Conservation (phyloP, 2,329 filamentous ascomycete species). For the Triangularia setosa region DNA sequence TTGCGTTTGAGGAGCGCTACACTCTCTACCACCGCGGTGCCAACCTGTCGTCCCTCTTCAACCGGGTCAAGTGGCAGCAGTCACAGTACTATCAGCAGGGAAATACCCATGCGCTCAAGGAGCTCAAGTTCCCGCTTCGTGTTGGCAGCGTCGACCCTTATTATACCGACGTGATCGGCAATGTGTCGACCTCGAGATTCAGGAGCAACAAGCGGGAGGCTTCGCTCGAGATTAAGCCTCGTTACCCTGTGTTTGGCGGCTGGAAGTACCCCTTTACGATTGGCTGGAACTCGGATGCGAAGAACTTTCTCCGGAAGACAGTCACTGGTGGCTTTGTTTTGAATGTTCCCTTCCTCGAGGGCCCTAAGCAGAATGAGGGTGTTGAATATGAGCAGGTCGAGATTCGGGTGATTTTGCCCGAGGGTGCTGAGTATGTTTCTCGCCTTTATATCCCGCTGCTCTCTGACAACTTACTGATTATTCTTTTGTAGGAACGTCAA, state of each 20-base stretch:
- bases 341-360: slow-evolving; percentile 89
- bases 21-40: slow-evolving; percentile 84
- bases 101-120: slow-evolving; percentile 71
- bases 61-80: slow-evolving; percentile 71
- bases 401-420: slow-evolving; percentile 80
- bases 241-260: slow-evolving; percentile 93
- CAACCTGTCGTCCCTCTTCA: slow-evolving; percentile 68
- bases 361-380: slow-evolving; percentile 80
- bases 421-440: slow-evolving; percentile 72
- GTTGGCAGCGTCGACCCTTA: slow-evolving; percentile 82
- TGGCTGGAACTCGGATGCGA: slow-evolving; percentile 88
- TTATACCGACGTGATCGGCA: slow-evolving; percentile 94
- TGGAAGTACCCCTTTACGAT: slow-evolving; percentile 98
- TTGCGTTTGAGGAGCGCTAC: slow-evolving; percentile 93
- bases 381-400: slow-evolving; percentile 79
- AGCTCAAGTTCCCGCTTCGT: slow-evolving; percentile 74
- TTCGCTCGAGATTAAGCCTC: slow-evolving; percentile 83
- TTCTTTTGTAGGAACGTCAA: slow-evolving; percentile 66
- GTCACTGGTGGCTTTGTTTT: slow-evolving; percentile 72
- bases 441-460: background rate
- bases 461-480: slow-evolving; percentile 24
- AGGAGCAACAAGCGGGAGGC: slow-evolving; percentile 72
- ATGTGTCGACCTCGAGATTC: slow-evolving; percentile 91
- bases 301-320: slow-evolving; percentile 67
- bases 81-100: slow-evolving; percentile 69